Evolutionary conservation across 2,329 filamentous ascomycete species (phyloP).

Genomic region (Aspergillus chevalieri): DNA sequence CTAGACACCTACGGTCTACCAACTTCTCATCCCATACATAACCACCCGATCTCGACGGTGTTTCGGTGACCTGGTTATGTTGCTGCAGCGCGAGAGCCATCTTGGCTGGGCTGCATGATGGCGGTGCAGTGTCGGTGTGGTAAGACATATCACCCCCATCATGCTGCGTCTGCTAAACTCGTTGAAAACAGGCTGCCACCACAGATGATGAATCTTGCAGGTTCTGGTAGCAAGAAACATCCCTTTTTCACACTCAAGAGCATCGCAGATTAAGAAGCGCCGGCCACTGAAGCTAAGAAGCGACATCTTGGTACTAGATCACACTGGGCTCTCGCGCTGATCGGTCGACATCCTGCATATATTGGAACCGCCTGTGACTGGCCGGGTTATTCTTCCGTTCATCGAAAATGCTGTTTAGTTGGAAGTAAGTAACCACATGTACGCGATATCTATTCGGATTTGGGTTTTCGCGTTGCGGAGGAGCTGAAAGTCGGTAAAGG

Average conservation of each 20-base stretch:
- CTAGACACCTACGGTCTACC: neutral
- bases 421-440: neutral
- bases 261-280: neutral
- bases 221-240: neutral
- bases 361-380: neutral
- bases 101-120: neutral
- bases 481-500: neutral
- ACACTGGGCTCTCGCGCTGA: neutral
- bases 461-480: neutral
- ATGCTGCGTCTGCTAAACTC: neutral
- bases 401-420: neutral
- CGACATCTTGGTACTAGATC: neutral
- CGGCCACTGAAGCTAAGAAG: neutral
- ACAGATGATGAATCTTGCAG: neutral
- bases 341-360: neutral
- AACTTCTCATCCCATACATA: neutral
- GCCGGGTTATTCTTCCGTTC: neutral
- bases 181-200: neutral
- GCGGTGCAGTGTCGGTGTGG: neutral
- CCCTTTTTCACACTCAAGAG: neutral
- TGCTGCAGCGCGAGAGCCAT: neutral
- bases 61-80: neutral
- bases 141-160: neutral
- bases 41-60: neutral
- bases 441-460: neutral